These are phyloP conservation scores for Hanseniaspora nectarophila DNA, from an alignment of 805 yeast species.

Conservation along the genomic window DNA sequence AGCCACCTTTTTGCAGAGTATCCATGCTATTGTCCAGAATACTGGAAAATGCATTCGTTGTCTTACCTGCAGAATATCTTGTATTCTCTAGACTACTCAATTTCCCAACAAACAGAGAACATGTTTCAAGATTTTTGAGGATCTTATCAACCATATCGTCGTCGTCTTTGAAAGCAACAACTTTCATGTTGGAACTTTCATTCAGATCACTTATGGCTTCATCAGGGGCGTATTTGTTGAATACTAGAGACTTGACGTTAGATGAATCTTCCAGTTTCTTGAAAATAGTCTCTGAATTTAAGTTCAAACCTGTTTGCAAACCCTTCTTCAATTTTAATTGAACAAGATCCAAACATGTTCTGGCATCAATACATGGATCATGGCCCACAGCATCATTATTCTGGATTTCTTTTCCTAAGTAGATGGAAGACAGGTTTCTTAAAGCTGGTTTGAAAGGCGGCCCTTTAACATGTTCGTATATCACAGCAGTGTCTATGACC, in stretches of 20 bases:
- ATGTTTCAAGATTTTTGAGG: constrained; percentile 27
- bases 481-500: constrained; percentile 68
- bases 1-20: background rate
- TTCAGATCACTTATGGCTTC: constrained; percentile 21
- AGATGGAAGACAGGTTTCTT: constrained; percentile 51
- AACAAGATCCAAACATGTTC: constrained; percentile 64
- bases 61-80: constrained; percentile 17
- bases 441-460: constrained; percentile 71
- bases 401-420: constrained; percentile 53
- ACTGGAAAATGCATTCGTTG: background rate
- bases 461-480: constrained; percentile 72
- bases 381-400: constrained; percentile 54
- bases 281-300: constrained; percentile 35
- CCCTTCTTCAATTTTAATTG: constrained; percentile 63
- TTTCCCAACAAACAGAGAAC: constrained; percentile 43
- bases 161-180: constrained; percentile 43
- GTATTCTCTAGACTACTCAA: constrained; percentile 48
- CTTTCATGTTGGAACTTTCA: constrained; percentile 24
- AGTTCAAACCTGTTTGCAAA: constrained; percentile 44
- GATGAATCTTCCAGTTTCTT: constrained; percentile 28
- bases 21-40: background rate
- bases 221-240: constrained; percentile 30
- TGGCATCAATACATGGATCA: constrained; percentile 76
- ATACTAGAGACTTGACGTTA: constrained; percentile 23
- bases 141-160: constrained; percentile 42